Base-by-base conservation (phyloP, 1,284 basidiomycete genomes). In the Ganoderma lingzhi region DNA sequence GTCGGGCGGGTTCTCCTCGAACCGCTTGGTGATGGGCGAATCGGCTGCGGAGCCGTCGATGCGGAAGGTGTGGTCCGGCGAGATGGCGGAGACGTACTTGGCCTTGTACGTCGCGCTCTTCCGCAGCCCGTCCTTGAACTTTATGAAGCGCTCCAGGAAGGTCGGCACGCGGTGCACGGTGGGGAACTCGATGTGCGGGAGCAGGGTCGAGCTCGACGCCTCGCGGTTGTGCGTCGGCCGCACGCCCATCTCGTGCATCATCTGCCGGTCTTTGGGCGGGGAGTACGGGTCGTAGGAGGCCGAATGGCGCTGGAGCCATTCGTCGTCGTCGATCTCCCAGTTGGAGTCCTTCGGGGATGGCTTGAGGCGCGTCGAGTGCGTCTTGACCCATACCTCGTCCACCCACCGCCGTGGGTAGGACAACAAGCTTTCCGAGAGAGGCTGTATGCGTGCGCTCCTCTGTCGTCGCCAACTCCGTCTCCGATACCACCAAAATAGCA, bases 301-400 rank as follows among this genome's bases (percentile, higher is more conserved):
- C 32, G 44, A 35, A 32, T 23, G 23, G n/a, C 53, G 67, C 45
- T 42, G 23, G 55, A 30, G 32, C 59, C 48, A 15, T 65, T 55
- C 62, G 59, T 71, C 70, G 23, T 63, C 71, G 53, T 74, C 72
- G 62, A 74, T 74, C 51, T 65, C 72, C 68, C 68, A 71, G 48
- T 58, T 56, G 32, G 73, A 55, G 44, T 70, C 65, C 62, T 70
- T 70, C 56, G 45, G 63, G n/a, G 63, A 63, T 3, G 64, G 59
- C 1, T 45, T 67, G 6, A 71, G 70, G 14, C 65, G 69, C 9
- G 48, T 44, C 17, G 70, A 70, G 28, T 61, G 55, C 55, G 65
- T 30, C 15, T 14, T 19, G 6, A 65, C 63, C 60, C 60, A 62
- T 6, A 65, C 17, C 15, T 30, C 53, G 19, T 62, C 45, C 15